Base-by-base conservation (phyloP, 805 yeast genomes). In the Candida railenensis region DNA sequence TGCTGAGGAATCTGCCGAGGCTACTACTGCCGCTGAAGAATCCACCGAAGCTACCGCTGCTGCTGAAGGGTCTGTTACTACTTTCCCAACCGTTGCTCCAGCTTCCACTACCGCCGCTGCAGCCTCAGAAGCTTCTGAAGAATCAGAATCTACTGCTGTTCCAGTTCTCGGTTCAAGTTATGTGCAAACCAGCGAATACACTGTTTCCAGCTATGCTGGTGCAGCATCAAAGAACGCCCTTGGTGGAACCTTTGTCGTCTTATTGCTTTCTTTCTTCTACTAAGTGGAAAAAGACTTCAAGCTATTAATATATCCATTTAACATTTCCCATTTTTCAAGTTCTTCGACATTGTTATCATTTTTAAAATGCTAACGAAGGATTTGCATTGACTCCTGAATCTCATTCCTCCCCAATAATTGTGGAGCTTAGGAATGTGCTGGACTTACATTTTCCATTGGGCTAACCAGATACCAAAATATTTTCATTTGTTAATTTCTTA, bases 91-190 rank as follows among this genome's bases (percentile, higher is more conserved):
- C 28, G 33, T 53, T 14, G 48, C 46, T 28, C 48, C 55, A 22
- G 48, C 51, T 37, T 45, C 54, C 32, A 45, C 51, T 42, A 34
- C 53, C 41, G 51, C 53, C 37, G 16, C 7, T 18, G 45, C 47
- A 18, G 44, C 56, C 22, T 45, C 32, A 28, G 36, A 37, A 19
- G 43, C 49, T 46, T 49, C 39, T 40, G 30, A n/a, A n/a, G n/a
- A n/a, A n/a, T n/a, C n/a, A n/a, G n/a, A n/a, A n/a, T n/a, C n/a
- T n/a, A n/a, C n/a, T n/a, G n/a, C n/a, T n/a, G n/a, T n/a, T n/a
- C 53, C 55, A 45, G 53, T 47, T 44, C 43, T 48, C 39, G 58
- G n/a, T n/a, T n/a, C n/a, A n/a, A n/a, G n/a, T n/a, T n/a, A n/a
- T n/a, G n/a, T n/a, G n/a, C n/a, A n/a, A n/a, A n/a, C 37, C 20